Percentiles rank a stretch among this genome's conserved stretches.
Conservation (phyloP, 148 eudicot genomes). For the Nyssa sinensis region DNA sequence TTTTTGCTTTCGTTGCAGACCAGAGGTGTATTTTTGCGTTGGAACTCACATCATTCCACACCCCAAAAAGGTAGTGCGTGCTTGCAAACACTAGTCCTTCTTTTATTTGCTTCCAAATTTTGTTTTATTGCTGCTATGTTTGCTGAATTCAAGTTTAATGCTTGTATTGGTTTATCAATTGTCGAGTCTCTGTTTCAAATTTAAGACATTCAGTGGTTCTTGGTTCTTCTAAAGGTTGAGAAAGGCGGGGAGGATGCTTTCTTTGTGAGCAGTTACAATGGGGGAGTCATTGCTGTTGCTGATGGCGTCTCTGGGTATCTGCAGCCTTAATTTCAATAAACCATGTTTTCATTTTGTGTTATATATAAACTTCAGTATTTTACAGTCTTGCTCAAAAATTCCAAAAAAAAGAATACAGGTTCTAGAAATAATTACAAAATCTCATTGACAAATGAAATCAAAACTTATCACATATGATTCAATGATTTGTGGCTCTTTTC, state of each 20-base stretch:
- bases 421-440: neutral
- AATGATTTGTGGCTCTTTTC: neutral
- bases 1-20: slow-evolving; percentile 10
- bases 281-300: slow-evolving; percentile 87
- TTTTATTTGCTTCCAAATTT: neutral
- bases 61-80: slow-evolving; percentile 68
- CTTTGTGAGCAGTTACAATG: slow-evolving; percentile 62
- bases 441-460: neutral
- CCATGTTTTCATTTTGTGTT: neutral
- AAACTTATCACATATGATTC: neutral
- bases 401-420: neutral
- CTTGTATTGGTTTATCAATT: neutral
- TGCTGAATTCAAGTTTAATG: neutral
- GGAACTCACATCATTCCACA: slow-evolving; percentile 90
- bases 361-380: neutral
- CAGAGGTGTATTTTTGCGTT: slow-evolving; percentile 55
- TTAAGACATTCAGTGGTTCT: neutral
- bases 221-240: slow-evolving; percentile 51
- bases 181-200: neutral
- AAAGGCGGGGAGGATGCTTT: slow-evolving; percentile 97
- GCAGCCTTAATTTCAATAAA: neutral
- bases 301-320: slow-evolving; percentile 99
- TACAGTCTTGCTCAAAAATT: neutral
- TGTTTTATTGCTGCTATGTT: neutral
- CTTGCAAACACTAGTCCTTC: neutral